Evolutionary conservation across 2,329 filamentous ascomycete genomes (phyloP).

Genomic region (Trichophyton benhamiae): DNA sequence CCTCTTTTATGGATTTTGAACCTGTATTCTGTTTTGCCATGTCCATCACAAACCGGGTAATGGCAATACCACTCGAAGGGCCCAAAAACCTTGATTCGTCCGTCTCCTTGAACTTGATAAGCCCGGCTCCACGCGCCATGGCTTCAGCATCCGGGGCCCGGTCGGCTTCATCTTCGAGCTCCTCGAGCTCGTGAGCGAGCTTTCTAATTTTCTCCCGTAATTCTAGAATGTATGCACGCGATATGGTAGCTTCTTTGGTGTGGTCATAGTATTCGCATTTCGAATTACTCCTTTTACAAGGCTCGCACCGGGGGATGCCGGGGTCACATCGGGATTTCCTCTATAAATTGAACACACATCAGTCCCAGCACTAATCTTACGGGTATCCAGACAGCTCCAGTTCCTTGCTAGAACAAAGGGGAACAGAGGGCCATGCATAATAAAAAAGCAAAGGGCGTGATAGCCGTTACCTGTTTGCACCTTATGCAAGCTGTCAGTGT

Average conservation of each 20-base stretch:
- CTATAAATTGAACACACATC: slow-evolving; percentile 34
- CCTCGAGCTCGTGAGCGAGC: slow-evolving; percentile 68
- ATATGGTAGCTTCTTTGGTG: slow-evolving; percentile 70
- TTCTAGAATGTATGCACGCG: slow-evolving; percentile 81
- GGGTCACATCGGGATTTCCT: slow-evolving; percentile 95
- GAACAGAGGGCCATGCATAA: neutral
- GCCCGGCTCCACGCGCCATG: slow-evolving; percentile 72
- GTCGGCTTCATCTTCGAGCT: slow-evolving; percentile 65
- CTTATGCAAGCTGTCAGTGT: slow-evolving; percentile 11
- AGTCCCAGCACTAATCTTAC: neutral
- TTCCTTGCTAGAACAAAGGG: neutral
- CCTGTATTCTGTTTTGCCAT: slow-evolving; percentile 89
- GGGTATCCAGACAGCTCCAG: neutral
- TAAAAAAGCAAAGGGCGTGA: neutral
- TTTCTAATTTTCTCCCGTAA: slow-evolving; percentile 75
- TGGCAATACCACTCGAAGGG: slow-evolving; percentile 87
- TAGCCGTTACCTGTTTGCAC: slow-evolving; percentile 11
- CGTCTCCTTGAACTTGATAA: slow-evolving; percentile 70
- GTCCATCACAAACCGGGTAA: slow-evolving; percentile 90
- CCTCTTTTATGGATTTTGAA: slow-evolving; percentile 78
- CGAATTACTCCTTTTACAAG: slow-evolving; percentile 83
- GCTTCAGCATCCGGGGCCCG: slow-evolving; percentile 63
- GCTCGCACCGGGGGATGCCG: slow-evolving; percentile 76
- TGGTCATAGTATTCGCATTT: slow-evolving; percentile 94
- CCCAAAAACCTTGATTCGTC: slow-evolving; percentile 87